Conservation (phyloP, 2,329 filamentous ascomycete species). For the Zasmidium cellare region DNA sequence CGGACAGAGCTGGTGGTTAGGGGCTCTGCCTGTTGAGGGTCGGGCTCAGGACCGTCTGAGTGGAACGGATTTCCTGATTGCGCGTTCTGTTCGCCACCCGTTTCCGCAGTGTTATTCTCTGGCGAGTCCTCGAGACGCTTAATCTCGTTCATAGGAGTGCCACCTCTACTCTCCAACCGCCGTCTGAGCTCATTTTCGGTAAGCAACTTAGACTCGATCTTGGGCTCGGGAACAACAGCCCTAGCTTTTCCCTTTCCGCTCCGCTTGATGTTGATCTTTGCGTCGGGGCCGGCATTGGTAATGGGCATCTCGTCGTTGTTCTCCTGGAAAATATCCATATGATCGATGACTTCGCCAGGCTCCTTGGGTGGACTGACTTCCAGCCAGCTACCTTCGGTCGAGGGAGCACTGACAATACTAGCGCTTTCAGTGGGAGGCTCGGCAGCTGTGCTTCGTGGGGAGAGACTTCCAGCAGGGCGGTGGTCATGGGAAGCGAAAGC, state of each 20-base stretch:
- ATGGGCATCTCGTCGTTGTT: conserved; percentile 33
- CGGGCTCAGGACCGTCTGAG: conserved; percentile 15
- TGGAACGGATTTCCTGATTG: conserved; percentile 18
- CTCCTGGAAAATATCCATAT: conserved; percentile 12
- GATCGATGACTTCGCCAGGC: conserved; percentile 1
- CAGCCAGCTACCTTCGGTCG: conserved; percentile 19
- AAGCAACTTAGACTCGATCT: conserved; percentile 10
- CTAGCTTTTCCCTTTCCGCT: conserved; percentile 27
- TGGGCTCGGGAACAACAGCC: conserved; percentile 29
- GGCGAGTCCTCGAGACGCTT: conserved; percentile 7
- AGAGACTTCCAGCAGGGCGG: not conserved
- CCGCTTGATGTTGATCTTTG: conserved; percentile 35
- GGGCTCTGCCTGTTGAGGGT: not conserved
- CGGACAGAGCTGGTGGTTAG: conserved; percentile 22
- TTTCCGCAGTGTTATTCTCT: not conserved
- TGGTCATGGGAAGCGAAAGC: conserved; percentile 3
- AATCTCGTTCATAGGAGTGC: not conserved
- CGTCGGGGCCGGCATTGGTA: conserved; percentile 37
- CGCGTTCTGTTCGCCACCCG: not conserved
- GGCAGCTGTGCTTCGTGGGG: conserved; percentile 1
- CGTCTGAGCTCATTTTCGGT: conserved; percentile 15
- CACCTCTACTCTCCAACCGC: not conserved
- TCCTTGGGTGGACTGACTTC: conserved; percentile 9
- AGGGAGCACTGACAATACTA: conserved; percentile 13
- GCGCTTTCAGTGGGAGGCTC: conserved; percentile 9